A percentile compares a stretch with the other conserved stretches of the same genome.
Conservation (phyloP, 352 stramenopile genomes). For the Pythium graminicola region DNA sequence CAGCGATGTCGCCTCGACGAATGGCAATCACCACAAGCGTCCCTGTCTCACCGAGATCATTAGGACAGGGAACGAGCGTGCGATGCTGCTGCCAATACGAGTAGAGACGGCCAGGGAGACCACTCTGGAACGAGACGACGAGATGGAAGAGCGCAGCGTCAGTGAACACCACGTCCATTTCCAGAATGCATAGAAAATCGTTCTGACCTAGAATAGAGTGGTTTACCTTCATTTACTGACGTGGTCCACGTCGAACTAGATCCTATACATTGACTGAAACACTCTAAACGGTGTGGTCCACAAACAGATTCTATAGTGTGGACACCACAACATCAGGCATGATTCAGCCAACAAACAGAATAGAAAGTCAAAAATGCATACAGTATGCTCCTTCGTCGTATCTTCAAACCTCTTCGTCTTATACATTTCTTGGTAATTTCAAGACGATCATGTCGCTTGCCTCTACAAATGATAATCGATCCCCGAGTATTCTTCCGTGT, state of each 20-base stretch:
- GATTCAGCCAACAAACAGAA: no score
- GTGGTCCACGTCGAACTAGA: no score
- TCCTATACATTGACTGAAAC: no score
- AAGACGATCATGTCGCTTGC: no score
- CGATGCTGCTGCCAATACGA: constrained; percentile 11
- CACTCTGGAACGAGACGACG: constrained; percentile 14
- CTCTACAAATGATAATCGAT: constrained; percentile 83
- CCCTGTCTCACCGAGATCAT: neutral
- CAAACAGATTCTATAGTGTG: no score
- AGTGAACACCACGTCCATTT: constrained; percentile 7
- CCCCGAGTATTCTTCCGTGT: constrained; percentile 75
- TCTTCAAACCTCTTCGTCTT: neutral
- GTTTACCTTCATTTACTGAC: no score
- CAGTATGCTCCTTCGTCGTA: neutral
- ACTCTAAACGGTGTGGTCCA: no score
- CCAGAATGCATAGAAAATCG: neutral
- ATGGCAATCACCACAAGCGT: constrained; percentile 13
- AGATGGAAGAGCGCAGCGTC: constrained; percentile 13
- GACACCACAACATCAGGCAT: no score
- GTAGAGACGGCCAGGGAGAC: constrained; percentile 9
- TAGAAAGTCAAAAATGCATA: no score
- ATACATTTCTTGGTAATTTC: no score
- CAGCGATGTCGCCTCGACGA: constrained; percentile 1
- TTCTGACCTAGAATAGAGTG: neutral
- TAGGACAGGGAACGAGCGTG: neutral